Evolutionary conservation across 371 early-diverging fungal species (phyloP), one percentile per base, ranked within the genome.

Genomic region (Haplosporangium sp.): DNA sequence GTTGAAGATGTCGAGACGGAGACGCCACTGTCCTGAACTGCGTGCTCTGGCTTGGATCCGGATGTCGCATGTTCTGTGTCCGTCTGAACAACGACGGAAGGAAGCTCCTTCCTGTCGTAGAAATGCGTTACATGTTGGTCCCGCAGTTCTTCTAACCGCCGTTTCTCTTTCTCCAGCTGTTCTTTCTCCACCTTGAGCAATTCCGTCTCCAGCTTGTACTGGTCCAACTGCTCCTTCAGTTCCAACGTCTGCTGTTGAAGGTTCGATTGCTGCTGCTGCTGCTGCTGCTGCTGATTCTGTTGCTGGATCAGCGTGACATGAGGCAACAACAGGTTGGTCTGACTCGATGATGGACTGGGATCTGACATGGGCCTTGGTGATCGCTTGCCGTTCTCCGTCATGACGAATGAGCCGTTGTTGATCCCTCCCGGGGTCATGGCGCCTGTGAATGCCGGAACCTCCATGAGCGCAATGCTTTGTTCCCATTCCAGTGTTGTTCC

Each of bases 281-380:
- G 59, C 13, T 21, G 56, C 18, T 59, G 61, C 23, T 58, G 60
- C 50, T 64, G 62, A 38, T 61, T 56, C 43, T 56, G 56, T 8
- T 63, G 64, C 43, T 64, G 71, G 6, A 54, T 54, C 23, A 62
- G 23, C 21, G 47, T 62, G 18, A 52, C 53, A 14, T 68, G 64
- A 29, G 74, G 68, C 11, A 64, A 42, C 14, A 66, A 36, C 5
- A 75, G 47, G 51, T 75, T 75, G 38, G 66, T 62, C 50, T 75
- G 75, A 38, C 71, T 77, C 18, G 79, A 64, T 1, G 67, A 59
- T 12, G 77, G 77, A 52, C 77, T 77, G 3, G 77, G 77, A 21
- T 77, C 77, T 0, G 77, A 77, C 77, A 77, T 77, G n/a, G 77
- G 77, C 21, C 77, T 57, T 1, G 77, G 77, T 5, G 77, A 77